Evolutionary conservation across 192 early-diverging fungal species (phyloP).

Genomic region (Coemansia sp.): DNA sequence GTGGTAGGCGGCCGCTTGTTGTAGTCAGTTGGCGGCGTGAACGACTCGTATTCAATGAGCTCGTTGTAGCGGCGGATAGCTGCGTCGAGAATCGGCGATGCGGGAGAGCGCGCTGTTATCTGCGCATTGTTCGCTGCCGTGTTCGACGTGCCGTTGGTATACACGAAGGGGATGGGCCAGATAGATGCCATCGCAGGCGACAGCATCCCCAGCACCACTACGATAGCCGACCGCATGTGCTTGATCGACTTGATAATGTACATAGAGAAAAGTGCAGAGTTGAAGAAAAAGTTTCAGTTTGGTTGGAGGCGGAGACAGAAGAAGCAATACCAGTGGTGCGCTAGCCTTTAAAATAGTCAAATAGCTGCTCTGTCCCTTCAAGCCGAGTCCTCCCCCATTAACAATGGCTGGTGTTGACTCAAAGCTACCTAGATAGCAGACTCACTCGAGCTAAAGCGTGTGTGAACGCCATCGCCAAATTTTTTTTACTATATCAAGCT

Average conservation of each 20-base stretch:
- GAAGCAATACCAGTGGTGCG: not conserved
- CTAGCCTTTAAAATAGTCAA: not conserved
- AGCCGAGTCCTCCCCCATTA: not conserved
- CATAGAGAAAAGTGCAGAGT: not conserved
- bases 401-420: constrained; percentile 1
- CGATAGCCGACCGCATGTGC: not conserved
- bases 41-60: constrained; percentile 53
- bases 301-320: not conserved
- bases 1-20: constrained; percentile 19
- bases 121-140: constrained; percentile 35
- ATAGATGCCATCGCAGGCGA: constrained; percentile 26
- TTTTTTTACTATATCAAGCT: not conserved
- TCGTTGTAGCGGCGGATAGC: constrained; percentile 57
- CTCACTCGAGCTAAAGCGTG: not conserved
- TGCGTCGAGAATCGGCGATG: constrained; percentile 49
- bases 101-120: constrained; percentile 52
- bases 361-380: constrained; percentile 4
- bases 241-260: constrained; percentile 12
- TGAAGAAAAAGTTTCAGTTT: not conserved
- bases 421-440: not conserved
- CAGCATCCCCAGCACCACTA: constrained; percentile 25
- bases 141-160: constrained; percentile 33
- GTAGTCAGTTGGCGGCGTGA: constrained; percentile 56
- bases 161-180: constrained; percentile 51
- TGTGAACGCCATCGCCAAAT: not conserved